A percentile compares a stretch with the other conserved stretches of the same genome.
phyloP scores from a whole-genome alignment of 2,329 filamentous ascomycete species.

The Thelonectria olida region DNA sequence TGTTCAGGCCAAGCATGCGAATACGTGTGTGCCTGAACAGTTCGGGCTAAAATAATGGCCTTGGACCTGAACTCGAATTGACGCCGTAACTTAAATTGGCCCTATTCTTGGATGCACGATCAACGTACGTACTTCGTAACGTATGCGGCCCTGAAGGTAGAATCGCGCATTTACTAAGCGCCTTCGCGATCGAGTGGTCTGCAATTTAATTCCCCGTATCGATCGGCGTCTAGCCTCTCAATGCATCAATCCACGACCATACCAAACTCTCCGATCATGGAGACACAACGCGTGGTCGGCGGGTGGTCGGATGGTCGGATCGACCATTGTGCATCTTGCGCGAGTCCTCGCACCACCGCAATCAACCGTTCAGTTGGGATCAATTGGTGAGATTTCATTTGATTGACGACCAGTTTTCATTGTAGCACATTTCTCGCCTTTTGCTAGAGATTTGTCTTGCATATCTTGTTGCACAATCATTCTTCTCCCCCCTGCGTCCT shows the following conservation, averaged over 20 bases:
- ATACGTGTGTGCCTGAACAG: background rate
- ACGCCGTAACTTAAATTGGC: background rate
- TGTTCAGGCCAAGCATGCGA: background rate
- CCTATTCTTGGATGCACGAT: background rate
- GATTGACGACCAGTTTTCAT: too few relatives aligned
- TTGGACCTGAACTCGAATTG: background rate
- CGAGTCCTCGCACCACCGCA: background rate
- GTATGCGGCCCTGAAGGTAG: background rate
- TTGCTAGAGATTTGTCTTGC: too few relatives aligned
- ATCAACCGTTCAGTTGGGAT: background rate
- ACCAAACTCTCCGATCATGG: background rate
- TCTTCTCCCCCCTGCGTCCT: too few relatives aligned
- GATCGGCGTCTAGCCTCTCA: background rate
- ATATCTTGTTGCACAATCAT: too few relatives aligned
- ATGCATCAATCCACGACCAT: conserved; percentile 4
- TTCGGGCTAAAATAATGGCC: background rate
- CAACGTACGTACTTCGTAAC: too few relatives aligned
- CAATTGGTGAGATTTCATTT: background rate
- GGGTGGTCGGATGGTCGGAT: conserved; percentile 9
- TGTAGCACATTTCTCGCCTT: too few relatives aligned
- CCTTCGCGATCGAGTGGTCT: background rate
- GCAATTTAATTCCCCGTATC: background rate
- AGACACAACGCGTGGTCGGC: conserved; percentile 6
- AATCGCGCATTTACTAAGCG: too few relatives aligned
- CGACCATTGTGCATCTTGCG: background rate